These are phyloP conservation scores for Trichosporon inkin DNA, from an alignment of 1,284 basidiomycete species.

Conservation along the genomic window DNA sequence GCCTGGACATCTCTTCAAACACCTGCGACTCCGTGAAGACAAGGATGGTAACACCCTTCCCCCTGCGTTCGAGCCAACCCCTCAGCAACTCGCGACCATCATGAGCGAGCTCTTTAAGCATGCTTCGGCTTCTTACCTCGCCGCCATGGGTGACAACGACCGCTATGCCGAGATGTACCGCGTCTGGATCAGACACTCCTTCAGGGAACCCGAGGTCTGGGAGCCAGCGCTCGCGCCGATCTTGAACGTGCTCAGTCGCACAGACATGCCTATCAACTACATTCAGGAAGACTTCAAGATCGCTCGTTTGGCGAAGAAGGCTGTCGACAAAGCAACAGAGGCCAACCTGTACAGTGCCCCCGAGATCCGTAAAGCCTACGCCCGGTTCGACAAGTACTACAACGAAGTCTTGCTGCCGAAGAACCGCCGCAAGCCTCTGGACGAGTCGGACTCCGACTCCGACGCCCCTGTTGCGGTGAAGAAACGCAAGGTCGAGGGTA, in stretches of 20 bases:
- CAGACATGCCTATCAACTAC: conserved; percentile 36
- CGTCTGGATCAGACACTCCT: conserved; percentile 27
- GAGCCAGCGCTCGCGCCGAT: conserved; percentile 27
- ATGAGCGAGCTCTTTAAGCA: conserved; percentile 17
- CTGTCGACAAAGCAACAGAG: conserved; percentile 21
- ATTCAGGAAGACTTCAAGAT: conserved; percentile 27
- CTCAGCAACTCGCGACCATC: conserved; percentile 30
- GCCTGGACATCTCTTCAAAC: conserved; percentile 30
- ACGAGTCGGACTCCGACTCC: conserved; percentile 9
- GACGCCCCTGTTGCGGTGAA: conserved; percentile 12
- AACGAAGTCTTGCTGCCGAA: conserved; percentile 19
- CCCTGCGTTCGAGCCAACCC: conserved; percentile 18
- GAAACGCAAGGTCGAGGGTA: conserved; percentile 27
- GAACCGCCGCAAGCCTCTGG: conserved; percentile 13
- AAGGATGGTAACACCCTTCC: conserved; percentile 15
- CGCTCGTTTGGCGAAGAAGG: conserved; percentile 17
- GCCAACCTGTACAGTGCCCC: conserved; percentile 11
- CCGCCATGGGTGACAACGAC: conserved; percentile 31
- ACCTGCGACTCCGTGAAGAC: conserved; percentile 19
- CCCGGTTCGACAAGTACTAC: conserved; percentile 19
- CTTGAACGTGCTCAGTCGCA: conserved; percentile 30
- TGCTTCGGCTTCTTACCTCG: conserved; percentile 29
- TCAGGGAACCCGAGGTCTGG: conserved; percentile 28
- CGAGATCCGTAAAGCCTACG: conserved; percentile 27
- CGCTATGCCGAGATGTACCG: conserved; percentile 25